These are phyloP conservation scores for Ambrosiella beaveri DNA, from an alignment of 2,329 filamentous ascomycete species.

Conservation along the genomic window DNA sequence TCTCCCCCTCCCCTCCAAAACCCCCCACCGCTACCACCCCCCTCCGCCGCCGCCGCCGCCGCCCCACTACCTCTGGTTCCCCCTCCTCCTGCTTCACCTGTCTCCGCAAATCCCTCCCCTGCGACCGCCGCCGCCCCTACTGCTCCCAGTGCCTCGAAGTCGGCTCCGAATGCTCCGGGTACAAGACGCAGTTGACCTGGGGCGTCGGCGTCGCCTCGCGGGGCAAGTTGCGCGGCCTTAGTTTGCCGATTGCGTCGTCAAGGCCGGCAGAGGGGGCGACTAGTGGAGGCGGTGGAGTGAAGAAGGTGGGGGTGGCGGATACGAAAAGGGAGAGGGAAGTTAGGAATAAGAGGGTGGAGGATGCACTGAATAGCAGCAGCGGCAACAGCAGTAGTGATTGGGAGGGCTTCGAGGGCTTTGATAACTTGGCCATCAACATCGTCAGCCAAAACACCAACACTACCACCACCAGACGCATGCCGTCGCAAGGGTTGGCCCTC, in stretches of 20 bases:
- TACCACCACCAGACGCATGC: conserved; percentile 25
- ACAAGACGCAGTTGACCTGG: conserved; percentile 95
- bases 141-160: conserved; percentile 87
- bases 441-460: conserved; percentile 25
- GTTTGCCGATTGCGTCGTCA: conserved; percentile 49
- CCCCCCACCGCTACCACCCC: conserved; percentile 30
- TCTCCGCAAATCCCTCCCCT: conserved; percentile 65
- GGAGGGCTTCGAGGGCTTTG: no score
- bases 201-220: conserved; percentile 88
- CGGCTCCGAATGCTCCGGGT: conserved; percentile 84
- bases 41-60: conserved; percentile 53
- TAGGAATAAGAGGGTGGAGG: no score
- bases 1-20: conserved; percentile 33
- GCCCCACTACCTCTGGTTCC: conserved; percentile 74
- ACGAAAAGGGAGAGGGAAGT: no score
- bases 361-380: no score
- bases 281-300: conserved; percentile 23
- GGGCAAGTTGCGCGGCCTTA: conserved; percentile 81
- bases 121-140: conserved; percentile 82
- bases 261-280: conserved; percentile 14
- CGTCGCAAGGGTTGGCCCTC: conserved; percentile 22
- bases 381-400: no score
- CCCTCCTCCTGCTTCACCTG: conserved; percentile 93
- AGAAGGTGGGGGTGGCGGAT: conserved; percentile 24
- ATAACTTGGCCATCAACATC: neutral